Percentiles rank a stretch among this genome's conserved stretches.
phyloP scores from a whole-genome alignment of 2,329 filamentous ascomycete genomes.

The Aspergillus ustus region DNA sequence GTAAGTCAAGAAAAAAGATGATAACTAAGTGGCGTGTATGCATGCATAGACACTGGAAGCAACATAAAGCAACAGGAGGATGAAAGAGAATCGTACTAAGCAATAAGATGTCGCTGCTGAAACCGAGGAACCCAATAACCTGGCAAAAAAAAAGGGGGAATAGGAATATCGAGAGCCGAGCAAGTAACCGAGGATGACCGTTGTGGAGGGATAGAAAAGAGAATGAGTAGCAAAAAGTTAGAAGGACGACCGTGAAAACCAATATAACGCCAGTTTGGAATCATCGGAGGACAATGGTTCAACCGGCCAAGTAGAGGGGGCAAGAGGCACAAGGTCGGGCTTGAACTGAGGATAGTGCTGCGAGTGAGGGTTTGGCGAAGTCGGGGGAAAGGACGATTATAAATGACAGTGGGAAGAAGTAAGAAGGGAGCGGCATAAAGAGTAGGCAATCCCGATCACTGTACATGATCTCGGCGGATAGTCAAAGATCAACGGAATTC shows the following conservation, averaged over 20 bases:
- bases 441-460: neutral
- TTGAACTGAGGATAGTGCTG: neutral
- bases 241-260: constrained; percentile 17
- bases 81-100: constrained; percentile 5
- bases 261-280: constrained; percentile 24
- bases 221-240: constrained; percentile 10
- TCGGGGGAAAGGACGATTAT: constrained; percentile 1
- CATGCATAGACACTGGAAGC: neutral
- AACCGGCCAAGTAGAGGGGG: neutral
- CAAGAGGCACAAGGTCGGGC: constrained; percentile 1
- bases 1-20: neutral
- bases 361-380: neutral
- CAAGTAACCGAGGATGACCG: neutral
- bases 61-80: neutral
- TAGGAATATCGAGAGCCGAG: constrained; percentile 1
- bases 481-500: constrained; percentile 74
- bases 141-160: constrained; percentile 8
- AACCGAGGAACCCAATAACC: constrained; percentile 1
- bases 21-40: neutral
- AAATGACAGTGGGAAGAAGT: constrained; percentile 1
- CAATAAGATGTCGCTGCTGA: constrained; percentile 6
- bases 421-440: neutral
- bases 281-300: constrained; percentile 17
- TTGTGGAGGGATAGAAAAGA: neutral
- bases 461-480: neutral